A percentile compares a stretch with the other conserved stretches of the same genome.
These are phyloP conservation scores for Nowakowskiella sp. DNA, from an alignment of 192 early-diverging fungal genomes.

Conservation along the genomic window DNA sequence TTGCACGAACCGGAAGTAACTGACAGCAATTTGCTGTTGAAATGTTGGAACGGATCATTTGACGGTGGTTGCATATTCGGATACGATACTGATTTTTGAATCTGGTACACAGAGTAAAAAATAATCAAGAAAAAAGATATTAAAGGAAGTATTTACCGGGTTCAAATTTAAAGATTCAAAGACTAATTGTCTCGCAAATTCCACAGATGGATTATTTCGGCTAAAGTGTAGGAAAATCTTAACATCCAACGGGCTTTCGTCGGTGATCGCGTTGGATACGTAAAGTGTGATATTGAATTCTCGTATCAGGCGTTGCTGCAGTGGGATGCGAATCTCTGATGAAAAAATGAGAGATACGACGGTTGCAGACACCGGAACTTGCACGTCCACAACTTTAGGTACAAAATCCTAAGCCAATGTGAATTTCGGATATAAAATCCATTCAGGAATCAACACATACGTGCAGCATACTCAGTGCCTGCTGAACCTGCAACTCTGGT, in stretches of 20 bases:
- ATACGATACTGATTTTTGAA: slow-evolving; percentile 26
- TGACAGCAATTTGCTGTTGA: slow-evolving; percentile 46
- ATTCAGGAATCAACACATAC: slow-evolving; percentile 18
- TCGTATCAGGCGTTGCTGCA: slow-evolving; percentile 28
- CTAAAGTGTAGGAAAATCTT: slow-evolving; percentile 5
- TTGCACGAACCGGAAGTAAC: slow-evolving; percentile 30
- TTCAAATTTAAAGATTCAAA: slow-evolving; percentile 25
- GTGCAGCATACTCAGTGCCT: slow-evolving; percentile 45
- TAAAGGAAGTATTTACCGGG: slow-evolving; percentile 6
- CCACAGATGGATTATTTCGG: slow-evolving; percentile 20
- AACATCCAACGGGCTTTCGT: slow-evolving; percentile 21
- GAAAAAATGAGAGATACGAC: slow-evolving; percentile 31
- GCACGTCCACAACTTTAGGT: slow-evolving; percentile 44
- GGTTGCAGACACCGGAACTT: slow-evolving; percentile 38
- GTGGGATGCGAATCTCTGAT: slow-evolving; percentile 35
- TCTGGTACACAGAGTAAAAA: background rate
- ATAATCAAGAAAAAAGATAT: slow-evolving; percentile 4
- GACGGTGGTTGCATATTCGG: slow-evolving; percentile 32
- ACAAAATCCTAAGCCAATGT: slow-evolving; percentile 25
- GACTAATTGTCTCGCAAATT: slow-evolving; percentile 31
- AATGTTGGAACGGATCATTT: slow-evolving; percentile 55
- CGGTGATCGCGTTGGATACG: slow-evolving; percentile 7
- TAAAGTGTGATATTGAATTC: slow-evolving; percentile 38
- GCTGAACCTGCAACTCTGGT: slow-evolving; percentile 46
- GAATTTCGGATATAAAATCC: background rate